phyloP scores from a whole-genome alignment of 257 asterid species.

The Cinchona pubescens region DNA sequence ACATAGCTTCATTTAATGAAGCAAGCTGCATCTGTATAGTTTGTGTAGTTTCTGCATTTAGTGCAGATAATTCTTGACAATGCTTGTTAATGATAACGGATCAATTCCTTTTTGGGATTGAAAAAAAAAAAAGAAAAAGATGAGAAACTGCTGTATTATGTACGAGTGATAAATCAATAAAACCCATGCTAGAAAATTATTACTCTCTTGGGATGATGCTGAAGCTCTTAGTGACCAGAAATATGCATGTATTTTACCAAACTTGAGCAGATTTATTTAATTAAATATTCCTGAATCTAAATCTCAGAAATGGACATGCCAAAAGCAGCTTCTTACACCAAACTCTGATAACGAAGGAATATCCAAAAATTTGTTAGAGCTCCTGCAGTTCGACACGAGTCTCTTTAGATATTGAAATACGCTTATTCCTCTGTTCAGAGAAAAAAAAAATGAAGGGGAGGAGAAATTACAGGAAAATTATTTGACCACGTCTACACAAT shows the following conservation, averaged over 20 bases:
- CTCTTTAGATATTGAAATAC: not conserved
- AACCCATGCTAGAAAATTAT: not conserved
- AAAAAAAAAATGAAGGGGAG: not conserved
- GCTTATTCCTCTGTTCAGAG: not conserved
- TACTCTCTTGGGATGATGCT: not conserved
- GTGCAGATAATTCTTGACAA: no score
- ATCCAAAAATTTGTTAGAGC: not conserved
- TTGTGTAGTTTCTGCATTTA: no score
- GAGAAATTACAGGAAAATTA: not conserved
- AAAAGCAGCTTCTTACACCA: not conserved
- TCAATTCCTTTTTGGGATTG: not conserved
- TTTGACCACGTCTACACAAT: not conserved
- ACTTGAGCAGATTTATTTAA: not conserved
- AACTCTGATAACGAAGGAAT: not conserved
- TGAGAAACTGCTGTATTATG: not conserved
- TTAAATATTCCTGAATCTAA: not conserved
- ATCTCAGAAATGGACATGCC: not conserved
- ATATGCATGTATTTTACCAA: not conserved
- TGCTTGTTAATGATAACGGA: not conserved
- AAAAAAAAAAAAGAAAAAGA: not conserved
- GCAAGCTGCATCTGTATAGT: not conserved
- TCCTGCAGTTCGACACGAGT: not conserved
- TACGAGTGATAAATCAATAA: not conserved
- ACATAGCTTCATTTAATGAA: not conserved
- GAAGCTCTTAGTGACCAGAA: not conserved